These are phyloP conservation scores for Beauveria varroae DNA, from an alignment of 2,329 filamentous ascomycete species.

Conservation along the genomic window DNA sequence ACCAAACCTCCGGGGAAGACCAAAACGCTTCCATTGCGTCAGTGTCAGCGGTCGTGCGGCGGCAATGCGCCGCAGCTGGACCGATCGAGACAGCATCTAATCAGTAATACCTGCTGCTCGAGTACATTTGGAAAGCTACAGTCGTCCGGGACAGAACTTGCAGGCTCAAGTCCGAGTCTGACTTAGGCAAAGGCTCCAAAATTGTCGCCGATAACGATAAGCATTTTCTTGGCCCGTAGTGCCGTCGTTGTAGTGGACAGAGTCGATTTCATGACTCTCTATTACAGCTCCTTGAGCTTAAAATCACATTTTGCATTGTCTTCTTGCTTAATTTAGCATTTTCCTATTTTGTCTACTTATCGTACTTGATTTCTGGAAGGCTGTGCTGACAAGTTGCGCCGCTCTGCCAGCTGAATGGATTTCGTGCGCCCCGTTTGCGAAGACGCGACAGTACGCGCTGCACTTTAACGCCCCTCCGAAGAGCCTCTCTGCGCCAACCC, in stretches of 20 bases:
- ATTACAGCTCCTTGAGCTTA: neutral
- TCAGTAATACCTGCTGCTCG: neutral
- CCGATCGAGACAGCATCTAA: constrained; percentile 7
- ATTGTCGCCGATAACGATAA: constrained; percentile 11
- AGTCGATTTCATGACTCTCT: neutral
- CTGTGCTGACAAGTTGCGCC: neutral
- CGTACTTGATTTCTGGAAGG: neutral
- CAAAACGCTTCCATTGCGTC: neutral
- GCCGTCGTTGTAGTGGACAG: neutral
- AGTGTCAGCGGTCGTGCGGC: neutral
- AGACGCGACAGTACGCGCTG: neutral
- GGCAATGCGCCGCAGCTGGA: neutral
- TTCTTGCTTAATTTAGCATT: neutral
- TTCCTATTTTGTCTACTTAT: neutral
- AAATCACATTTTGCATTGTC: neutral
- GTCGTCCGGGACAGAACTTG: neutral
- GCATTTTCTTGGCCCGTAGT: neutral
- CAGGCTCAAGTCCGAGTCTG: neutral
- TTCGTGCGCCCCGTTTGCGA: neutral
- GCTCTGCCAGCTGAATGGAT: neutral
- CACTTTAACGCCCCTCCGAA: neutral
- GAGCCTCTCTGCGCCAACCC: neutral
- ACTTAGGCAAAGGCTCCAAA: constrained; percentile 3
- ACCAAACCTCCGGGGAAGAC: neutral
- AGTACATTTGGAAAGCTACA: neutral